A percentile compares a stretch with the other conserved stretches of the same genome.
Conservation (phyloP, 345 rosid genomes). For the Excoecaria agallocha region DNA sequence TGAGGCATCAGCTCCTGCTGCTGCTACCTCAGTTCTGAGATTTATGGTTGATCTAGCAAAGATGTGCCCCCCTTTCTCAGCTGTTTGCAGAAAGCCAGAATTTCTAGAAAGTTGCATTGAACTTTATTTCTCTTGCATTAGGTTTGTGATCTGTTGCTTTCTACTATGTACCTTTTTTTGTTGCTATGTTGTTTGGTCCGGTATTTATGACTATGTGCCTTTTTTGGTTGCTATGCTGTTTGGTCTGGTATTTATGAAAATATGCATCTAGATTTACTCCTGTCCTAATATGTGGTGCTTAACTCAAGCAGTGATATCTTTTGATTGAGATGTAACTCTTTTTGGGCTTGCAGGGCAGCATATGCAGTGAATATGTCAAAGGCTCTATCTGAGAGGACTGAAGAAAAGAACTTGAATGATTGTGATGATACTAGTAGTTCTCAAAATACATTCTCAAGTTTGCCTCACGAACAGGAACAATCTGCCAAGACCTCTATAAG, state of each 20-base stretch:
- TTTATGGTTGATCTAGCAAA: slow-evolving; percentile 99
- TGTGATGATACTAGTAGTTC: slow-evolving; percentile 71
- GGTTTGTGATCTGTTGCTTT: slow-evolving; percentile 53
- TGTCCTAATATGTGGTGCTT: not conserved
- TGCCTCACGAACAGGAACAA: slow-evolving; percentile 82
- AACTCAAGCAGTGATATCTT: not conserved
- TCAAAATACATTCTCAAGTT: slow-evolving; percentile 74
- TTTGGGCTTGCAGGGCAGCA: slow-evolving; percentile 66
- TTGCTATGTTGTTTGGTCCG: slow-evolving; percentile 5
- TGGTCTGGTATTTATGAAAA: slow-evolving; percentile 7
- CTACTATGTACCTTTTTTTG: slow-evolving; percentile 18
- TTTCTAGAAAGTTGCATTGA: slow-evolving; percentile 89
- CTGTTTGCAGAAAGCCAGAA: slow-evolving; percentile 88
- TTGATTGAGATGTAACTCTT: not conserved
- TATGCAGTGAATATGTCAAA: slow-evolving; percentile 84
- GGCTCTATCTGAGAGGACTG: slow-evolving; percentile 64
- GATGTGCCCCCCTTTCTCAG: slow-evolving; percentile 92
- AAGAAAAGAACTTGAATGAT: slow-evolving; percentile 80
- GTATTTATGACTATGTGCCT: slow-evolving; percentile 13
- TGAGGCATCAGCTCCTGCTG: slow-evolving; percentile 98
- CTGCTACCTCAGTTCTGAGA: slow-evolving; percentile 91
- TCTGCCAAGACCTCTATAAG: slow-evolving; percentile 82
- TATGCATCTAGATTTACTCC: not conserved
- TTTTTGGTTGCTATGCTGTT: slow-evolving; percentile 6
- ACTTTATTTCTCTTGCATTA: slow-evolving; percentile 91